Evolutionary conservation across 31 red algal genomes (phyloP).

Genomic region (Endocladia muricata): DNA sequence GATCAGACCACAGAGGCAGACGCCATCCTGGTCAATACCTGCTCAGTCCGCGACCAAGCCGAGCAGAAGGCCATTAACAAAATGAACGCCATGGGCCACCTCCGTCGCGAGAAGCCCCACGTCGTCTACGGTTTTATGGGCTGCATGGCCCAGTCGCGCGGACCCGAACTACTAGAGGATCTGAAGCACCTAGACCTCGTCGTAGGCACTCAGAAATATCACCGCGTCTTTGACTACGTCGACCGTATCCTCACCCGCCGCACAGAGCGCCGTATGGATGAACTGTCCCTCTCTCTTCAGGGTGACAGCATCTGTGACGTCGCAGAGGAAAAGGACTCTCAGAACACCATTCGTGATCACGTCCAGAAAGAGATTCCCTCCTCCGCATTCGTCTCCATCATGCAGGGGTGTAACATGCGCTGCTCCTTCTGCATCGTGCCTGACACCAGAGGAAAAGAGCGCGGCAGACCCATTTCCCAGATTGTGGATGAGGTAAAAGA

Average conservation of each 20-base stretch:
- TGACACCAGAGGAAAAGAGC: constrained; percentile 57
- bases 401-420: constrained; percentile 68
- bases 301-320: constrained; percentile 7
- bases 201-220: background rate
- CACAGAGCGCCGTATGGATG: background rate
- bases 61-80: constrained; percentile 42
- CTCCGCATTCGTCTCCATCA: constrained; percentile 69
- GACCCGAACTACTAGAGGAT: background rate
- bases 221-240: constrained; percentile 44
- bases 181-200: background rate
- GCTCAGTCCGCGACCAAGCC: constrained; percentile 65
- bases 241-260: background rate
- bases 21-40: constrained; percentile 75
- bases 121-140: background rate
- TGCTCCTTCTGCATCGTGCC: constrained; percentile 84
- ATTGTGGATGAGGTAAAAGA: constrained; percentile 42
- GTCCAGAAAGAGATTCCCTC: background rate
- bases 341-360: background rate
- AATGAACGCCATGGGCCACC: constrained; percentile 3
- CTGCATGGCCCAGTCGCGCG: background rate
- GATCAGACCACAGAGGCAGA: constrained; percentile 12
- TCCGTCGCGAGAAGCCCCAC: background rate
- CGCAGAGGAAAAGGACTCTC: background rate
- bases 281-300: background rate
- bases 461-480: constrained; percentile 29